Conservation (phyloP, 2,329 filamentous ascomycete genomes). For the Onygena corvina region DNA sequence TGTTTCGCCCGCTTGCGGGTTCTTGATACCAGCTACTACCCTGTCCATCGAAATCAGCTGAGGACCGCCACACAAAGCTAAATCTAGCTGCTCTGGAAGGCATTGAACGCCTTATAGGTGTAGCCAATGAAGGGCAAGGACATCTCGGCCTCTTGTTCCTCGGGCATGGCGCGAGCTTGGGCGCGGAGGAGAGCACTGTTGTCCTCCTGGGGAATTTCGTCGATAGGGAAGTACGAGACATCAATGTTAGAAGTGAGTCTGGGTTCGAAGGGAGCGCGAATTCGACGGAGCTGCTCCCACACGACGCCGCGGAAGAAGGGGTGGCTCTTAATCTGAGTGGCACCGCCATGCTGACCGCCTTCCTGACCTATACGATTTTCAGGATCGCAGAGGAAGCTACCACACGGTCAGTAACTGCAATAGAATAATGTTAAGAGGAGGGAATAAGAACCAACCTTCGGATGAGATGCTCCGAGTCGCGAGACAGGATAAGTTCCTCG, state of each 20-base stretch:
- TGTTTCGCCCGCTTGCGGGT: not conserved
- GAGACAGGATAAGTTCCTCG: slow-evolving; percentile 78
- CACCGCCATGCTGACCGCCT: slow-evolving; percentile 50
- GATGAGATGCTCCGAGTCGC: slow-evolving; percentile 84
- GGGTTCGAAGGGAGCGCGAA: slow-evolving; percentile 91
- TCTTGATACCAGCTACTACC: not conserved
- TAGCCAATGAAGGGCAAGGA: slow-evolving; percentile 93
- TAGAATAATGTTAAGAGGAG: not conserved
- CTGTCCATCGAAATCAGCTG: not conserved
- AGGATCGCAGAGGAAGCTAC: slow-evolving; percentile 81
- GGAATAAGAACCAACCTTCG: slow-evolving; percentile 58
- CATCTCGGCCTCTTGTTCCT: slow-evolving; percentile 81
- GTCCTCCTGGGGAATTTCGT: slow-evolving; percentile 95
- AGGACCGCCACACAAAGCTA: not conserved
- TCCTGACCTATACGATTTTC: slow-evolving; percentile 78
- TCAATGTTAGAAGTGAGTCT: slow-evolving; percentile 87
- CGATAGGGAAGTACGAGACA: slow-evolving; percentile 95
- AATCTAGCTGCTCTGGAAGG: slow-evolving; percentile 39
- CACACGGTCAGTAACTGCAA: slow-evolving; percentile 3
- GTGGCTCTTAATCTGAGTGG: slow-evolving; percentile 85
- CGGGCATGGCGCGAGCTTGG: slow-evolving; percentile 60
- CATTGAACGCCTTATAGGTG: slow-evolving; percentile 93
- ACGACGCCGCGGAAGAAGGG: slow-evolving; percentile 94
- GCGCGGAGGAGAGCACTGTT: slow-evolving; percentile 77
- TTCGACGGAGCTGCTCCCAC: slow-evolving; percentile 82